Evolutionary conservation across 2,329 filamentous ascomycete species (phyloP).

Genomic region (Sclerotiophoma versabilis): DNA sequence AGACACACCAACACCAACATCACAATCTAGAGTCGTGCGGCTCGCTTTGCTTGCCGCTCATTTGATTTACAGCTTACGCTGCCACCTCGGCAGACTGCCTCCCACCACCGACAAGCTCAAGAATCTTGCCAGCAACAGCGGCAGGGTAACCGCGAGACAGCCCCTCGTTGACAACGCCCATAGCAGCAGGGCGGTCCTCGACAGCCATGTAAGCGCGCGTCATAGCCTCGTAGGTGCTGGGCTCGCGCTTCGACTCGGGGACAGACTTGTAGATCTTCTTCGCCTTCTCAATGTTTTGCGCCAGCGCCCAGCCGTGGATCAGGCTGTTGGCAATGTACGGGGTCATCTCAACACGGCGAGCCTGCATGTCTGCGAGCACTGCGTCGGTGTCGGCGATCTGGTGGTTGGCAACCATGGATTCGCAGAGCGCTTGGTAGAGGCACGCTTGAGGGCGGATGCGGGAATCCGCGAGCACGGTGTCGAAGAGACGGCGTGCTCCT

Average conservation of each 20-base stretch:
- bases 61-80: slow-evolving; percentile 16
- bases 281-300: slow-evolving; percentile 80
- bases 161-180: slow-evolving; percentile 86
- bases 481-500: slow-evolving; percentile 81
- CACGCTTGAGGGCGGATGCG: slow-evolving; percentile 78
- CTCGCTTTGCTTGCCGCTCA: too few species aligned
- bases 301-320: slow-evolving; percentile 93
- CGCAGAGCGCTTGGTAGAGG: slow-evolving; percentile 95
- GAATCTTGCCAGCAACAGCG: slow-evolving; percentile 91
- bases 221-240: slow-evolving; percentile 99
- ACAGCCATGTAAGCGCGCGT: slow-evolving; percentile 88
- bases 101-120: slow-evolving; percentile 74
- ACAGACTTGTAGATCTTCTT: slow-evolving; percentile 82
- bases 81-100: slow-evolving; percentile 32
- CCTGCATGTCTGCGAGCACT: slow-evolving; percentile 77
- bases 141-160: slow-evolving; percentile 86
- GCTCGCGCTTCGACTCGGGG: slow-evolving; percentile 80
- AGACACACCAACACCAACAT: slow-evolving; percentile 12
- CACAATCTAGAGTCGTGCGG: too few species aligned
- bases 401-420: slow-evolving; percentile 96
- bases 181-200: slow-evolving; percentile 78
- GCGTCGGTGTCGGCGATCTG: slow-evolving; percentile 74
- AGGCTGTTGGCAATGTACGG: slow-evolving; percentile 98
- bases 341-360: slow-evolving; percentile 80
- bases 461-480: slow-evolving; percentile 74